Conservation (phyloP, 352 stramenopile genomes). For the Globisporangium radiosum region DNA sequence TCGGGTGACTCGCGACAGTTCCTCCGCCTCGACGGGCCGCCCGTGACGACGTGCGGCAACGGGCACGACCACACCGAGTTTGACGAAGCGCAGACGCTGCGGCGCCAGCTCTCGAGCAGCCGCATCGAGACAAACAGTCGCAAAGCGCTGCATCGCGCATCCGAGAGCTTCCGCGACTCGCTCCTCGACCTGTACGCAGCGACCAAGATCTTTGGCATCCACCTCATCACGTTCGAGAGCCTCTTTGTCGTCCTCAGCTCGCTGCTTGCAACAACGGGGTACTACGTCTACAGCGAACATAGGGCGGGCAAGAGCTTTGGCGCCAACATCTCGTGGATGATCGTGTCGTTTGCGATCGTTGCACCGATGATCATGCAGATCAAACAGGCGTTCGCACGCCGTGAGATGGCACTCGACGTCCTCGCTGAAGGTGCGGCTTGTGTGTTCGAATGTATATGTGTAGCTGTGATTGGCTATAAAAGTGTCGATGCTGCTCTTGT, state of each 20-base stretch:
- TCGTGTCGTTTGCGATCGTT: constrained; percentile 75
- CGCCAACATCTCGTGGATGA: constrained; percentile 82
- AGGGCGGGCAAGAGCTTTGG: constrained; percentile 34
- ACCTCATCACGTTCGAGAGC: constrained; percentile 74
- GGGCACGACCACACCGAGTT: constrained; percentile 17
- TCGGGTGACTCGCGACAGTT: constrained; percentile 2
- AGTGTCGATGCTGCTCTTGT: background rate
- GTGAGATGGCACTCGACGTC: constrained; percentile 61
- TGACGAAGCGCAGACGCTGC: constrained; percentile 5
- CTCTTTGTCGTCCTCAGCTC: constrained; percentile 64
- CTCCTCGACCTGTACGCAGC: constrained; percentile 74
- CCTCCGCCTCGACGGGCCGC: constrained; percentile 8
- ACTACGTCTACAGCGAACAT: constrained; percentile 55
- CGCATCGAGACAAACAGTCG: constrained; percentile 7
- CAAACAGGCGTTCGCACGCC: constrained; percentile 65
- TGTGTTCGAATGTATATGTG: background rate
- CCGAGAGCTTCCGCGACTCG: constrained; percentile 48
- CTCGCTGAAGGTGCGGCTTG: constrained; percentile 46
- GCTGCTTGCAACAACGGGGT: constrained; percentile 49
- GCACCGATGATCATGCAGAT: constrained; percentile 88
- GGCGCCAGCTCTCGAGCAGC: constrained; percentile 12
- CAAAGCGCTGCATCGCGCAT: constrained; percentile 21
- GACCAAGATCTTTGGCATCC: constrained; percentile 64
- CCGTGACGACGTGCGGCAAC: constrained; percentile 13
- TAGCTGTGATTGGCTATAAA: background rate